Conservation (phyloP, 2,329 filamentous ascomycete genomes). For the Rutstroemia sydowiana region DNA sequence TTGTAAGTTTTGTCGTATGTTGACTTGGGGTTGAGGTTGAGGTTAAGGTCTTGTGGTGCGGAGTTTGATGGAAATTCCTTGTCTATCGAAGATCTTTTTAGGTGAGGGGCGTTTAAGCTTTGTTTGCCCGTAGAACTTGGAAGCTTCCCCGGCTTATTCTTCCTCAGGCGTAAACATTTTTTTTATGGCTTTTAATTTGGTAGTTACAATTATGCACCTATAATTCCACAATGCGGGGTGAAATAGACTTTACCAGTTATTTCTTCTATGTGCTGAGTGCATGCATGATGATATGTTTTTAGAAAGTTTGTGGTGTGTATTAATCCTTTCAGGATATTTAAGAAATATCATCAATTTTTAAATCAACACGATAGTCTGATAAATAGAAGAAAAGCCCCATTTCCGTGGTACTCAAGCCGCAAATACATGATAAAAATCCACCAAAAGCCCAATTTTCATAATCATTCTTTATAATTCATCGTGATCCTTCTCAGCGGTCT, state of each 20-base stretch:
- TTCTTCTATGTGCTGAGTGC: too few species aligned
- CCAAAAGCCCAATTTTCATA: conserved; percentile 14
- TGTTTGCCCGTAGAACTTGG: too few species aligned
- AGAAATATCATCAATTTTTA: too few species aligned
- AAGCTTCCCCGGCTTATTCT: conserved; percentile 4
- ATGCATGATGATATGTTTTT: too few species aligned
- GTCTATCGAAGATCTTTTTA: neutral
- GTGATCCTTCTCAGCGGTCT: conserved; percentile 41
- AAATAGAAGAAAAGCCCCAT: too few species aligned
- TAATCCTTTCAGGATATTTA: too few species aligned
- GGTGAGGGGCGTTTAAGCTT: conserved; percentile 1
- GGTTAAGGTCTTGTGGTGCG: neutral
- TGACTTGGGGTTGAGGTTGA: too few species aligned
- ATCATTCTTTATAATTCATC: conserved; percentile 63
- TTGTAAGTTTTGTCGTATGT: neutral
- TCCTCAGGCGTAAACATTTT: conserved; percentile 5
- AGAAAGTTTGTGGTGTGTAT: too few species aligned
- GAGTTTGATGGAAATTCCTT: conserved; percentile 1
- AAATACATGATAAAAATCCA: conserved; percentile 24
- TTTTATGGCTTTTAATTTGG: neutral
- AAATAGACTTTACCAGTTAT: neutral
- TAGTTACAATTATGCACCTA: too few species aligned
- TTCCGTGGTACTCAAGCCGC: neutral
- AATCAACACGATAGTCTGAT: too few species aligned
- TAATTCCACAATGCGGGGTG: conserved; percentile 8